phyloP scores from a whole-genome alignment of 2,329 filamentous ascomycete species.

The Tolypocladium tundrense region DNA sequence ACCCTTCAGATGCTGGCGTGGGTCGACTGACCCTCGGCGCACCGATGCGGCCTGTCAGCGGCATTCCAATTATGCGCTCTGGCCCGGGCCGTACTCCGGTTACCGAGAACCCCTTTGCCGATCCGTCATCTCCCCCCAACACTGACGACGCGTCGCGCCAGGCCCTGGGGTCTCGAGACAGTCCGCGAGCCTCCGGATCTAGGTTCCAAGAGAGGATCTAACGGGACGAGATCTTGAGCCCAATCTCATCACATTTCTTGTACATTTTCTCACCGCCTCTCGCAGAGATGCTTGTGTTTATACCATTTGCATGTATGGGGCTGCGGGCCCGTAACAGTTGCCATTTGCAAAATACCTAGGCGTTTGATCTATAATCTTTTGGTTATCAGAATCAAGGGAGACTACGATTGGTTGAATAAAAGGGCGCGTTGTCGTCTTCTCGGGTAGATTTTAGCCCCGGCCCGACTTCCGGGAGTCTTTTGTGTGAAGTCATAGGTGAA shows the following conservation, averaged over 20 bases:
- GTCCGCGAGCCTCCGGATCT: constrained; percentile 24
- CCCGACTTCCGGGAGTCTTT: background rate
- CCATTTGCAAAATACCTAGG: background rate
- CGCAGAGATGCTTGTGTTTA: background rate
- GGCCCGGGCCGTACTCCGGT: constrained; percentile 56
- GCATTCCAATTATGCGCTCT: constrained; percentile 50
- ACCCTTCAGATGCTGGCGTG: constrained; percentile 20
- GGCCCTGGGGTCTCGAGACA: constrained; percentile 23
- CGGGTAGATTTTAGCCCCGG: no score
- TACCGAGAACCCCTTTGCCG: constrained; percentile 40
- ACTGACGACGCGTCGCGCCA: constrained; percentile 21
- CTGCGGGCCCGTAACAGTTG: background rate
- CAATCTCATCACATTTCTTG: background rate
- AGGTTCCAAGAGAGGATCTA: constrained; percentile 31
- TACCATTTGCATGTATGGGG: background rate
- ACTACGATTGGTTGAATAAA: background rate
- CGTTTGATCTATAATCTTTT: background rate
- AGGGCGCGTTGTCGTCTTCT: background rate
- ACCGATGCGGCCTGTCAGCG: constrained; percentile 51
- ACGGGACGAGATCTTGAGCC: constrained; percentile 3
- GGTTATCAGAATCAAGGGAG: background rate
- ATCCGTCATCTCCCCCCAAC: constrained; percentile 16
- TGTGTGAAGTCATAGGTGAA: background rate
- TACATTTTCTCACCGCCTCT: background rate
- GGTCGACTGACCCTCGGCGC: constrained; percentile 41